Base-by-base conservation (phyloP, 2,329 filamentous ascomycete species). In the Sclerotinia spermophila region DNA sequence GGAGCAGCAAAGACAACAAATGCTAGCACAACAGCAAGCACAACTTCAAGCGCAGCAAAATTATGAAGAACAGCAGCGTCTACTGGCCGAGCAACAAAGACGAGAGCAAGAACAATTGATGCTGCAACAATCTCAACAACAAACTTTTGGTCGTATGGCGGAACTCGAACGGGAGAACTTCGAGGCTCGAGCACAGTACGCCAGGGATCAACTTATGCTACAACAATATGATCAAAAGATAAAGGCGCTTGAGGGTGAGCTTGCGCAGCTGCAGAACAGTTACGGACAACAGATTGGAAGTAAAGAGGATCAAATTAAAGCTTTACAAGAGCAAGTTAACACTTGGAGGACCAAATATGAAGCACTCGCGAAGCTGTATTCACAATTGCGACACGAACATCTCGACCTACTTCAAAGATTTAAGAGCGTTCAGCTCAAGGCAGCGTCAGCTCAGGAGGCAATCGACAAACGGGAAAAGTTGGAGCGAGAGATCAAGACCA, bases 281-380 rank as follows among this genome's bases (percentile, higher is more conserved):
- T 91, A 92, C 76, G 90, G 91, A 56, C 90, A 97, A 80, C 96
- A 98, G 79, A 89, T 92, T 67, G 83, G 86, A 48, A 97, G 94
- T 79, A 96, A 94, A 79, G 96, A 99, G 78, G 96, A 98, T 76
- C 95, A 98, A 81, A 94, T 99, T 76, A 86, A 90, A 35, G 90
- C 96, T 2, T 84, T 99, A 30, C 96, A 98, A 79, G 96, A 98
- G 82, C 96, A 98, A 82, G 92, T 98, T 74, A 97, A 97, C 81
- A 97, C 94, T 0, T 99, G 96, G 96, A 88, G 96, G 71, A 91
- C 92, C 67, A 99, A 99, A 81, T 99, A 99, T 78, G 96, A 99
- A 81, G 92, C 95, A 0, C 84, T 99, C 65, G 96, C 96, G 35
- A 99, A 98, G 83, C 86, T 99, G 21, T 99, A 99, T 82, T 97